Base-by-base conservation (phyloP, 2,329 filamentous ascomycete genomes). In the Aspergillus sp. region DNA sequence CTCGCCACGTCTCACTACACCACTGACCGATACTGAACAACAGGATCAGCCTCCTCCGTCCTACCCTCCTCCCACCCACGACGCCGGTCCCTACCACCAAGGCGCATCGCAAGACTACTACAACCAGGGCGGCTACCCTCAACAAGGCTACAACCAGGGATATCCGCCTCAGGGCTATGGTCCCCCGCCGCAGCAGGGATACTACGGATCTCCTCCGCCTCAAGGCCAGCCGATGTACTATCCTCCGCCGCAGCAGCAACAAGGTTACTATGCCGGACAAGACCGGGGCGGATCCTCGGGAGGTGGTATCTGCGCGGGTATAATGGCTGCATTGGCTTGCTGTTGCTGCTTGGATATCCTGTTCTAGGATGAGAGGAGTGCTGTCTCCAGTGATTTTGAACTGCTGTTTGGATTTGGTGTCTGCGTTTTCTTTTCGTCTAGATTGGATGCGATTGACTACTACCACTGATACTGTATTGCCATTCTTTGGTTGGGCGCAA, bases 311-410 rank as follows among this genome's bases (percentile, higher is more conserved):
- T 82, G 80, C 57, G 79, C 80, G 1, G 80, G 80, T 69, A 71
- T 82, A 15, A 68, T 81, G 65, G 80, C 78, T 50, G 80, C 78
- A 17, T 56, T 81, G 58, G 80, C 80, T 8, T 81, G 80, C 64
- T 82, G 80, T 66, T 82, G 80, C 67, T 82, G 80, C 69, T 74
- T 82, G 72, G 80, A 82, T 71, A 75, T 79, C 53, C 65, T 80
- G 55, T 80, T 79, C 59, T 79, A 75, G 19, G 47, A 30, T 4
- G 75, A 49, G 47, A 17, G 10, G 10, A 13, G 12, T 36, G 32
- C 12, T 36, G 32, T 12, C 5, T 36, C 15, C 32, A 5, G 12
- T 36, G 32, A 49, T 23, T 5, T 17, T 17, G 3, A 12, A n/a
- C 55, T 23, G 7, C 52, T 32, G 9, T 30, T 62, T 19, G 59